Evolutionary conservation across 176 grass and related monocot genomes (phyloP), one percentile per base, ranked within the genome.

Genomic region (Musa schizocarpa): DNA sequence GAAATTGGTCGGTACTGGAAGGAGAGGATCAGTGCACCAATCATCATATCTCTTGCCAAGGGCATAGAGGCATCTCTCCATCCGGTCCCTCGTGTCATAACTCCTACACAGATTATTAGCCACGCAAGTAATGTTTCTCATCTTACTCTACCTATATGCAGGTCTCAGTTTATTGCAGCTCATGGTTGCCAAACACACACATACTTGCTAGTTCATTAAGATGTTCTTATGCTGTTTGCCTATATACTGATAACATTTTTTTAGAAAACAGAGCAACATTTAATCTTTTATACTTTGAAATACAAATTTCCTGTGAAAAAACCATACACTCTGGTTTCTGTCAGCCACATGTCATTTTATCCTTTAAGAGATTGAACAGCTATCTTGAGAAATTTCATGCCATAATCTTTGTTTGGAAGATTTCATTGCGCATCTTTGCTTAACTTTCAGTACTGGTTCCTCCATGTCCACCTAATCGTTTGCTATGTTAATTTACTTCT

Each of bases 21-120:
- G 82, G 95, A 99, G 84, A 87, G 95, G 81, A 83, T 91, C 23
- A 85, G 53, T 21, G 27, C 80, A 9, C 95, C 90, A 0, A 75
- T 99, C 1, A 87, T 99, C 17, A 87, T 99, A 74, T 94, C 90
- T 1, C 86, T 99, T 65, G 91, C 95, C 16, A 99, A 94, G 72
- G 95, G 95, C 52, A 99, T 99, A 43, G 95, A 99, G 49, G 95
- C 95, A 2, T 81, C 86, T 9, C 73, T 99, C 50, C 88, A 99
- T 82, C 91, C 83, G 1, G 63, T 99, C 52, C 95, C 95, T 0
- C 83, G 88, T 65, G 94, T 99, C 76, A 92, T 99, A 20, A 94
- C 95, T 74, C 95, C 95, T 13, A 99, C 91, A 3, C 88, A 92
- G 82, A 99, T 99, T 91, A 94, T 99, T 69, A 86, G 76, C 74